A percentile compares a stretch with the other conserved stretches of the same genome.
phyloP scores from a whole-genome alignment of 1,284 basidiomycete genomes.

The Irpex sp. region DNA sequence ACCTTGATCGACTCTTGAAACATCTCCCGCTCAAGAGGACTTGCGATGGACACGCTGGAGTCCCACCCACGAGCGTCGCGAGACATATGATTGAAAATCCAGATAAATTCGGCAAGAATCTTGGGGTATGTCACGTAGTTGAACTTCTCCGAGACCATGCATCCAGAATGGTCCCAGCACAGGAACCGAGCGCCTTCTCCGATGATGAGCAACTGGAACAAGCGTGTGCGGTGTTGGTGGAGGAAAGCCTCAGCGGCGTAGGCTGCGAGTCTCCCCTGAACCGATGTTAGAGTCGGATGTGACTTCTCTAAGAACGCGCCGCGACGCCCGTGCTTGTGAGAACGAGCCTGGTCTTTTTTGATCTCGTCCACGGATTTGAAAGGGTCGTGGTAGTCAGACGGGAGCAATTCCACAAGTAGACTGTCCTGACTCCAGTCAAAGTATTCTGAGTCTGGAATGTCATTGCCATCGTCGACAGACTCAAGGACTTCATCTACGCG shows the following conservation, averaged over 20 bases:
- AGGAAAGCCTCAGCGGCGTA: not conserved
- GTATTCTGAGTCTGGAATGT: too few species aligned
- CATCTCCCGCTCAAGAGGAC: not conserved
- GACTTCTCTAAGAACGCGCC: too few species aligned
- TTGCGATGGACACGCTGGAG: constrained; percentile 12
- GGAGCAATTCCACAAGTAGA: too few species aligned
- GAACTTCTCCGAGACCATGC: constrained; percentile 25
- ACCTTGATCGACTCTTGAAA: not conserved
- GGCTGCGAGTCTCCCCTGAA: not conserved
- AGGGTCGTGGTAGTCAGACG: too few species aligned
- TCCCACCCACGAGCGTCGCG: constrained; percentile 17
- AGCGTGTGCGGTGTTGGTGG: constrained; percentile 7
- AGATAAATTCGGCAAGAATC: constrained; percentile 24
- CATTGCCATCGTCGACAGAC: too few species aligned
- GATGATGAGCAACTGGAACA: constrained; percentile 25
- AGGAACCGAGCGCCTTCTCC: constrained; percentile 22
- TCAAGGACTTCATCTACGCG: too few species aligned
- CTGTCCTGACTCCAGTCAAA: too few species aligned
- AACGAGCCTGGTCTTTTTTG: too few species aligned
- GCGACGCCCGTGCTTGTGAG: too few species aligned
- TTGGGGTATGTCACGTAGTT: constrained; percentile 18
- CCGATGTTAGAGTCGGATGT: not conserved
- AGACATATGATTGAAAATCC: constrained; percentile 17
- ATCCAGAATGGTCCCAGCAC: constrained; percentile 28
- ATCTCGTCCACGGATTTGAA: too few species aligned